Evolutionary conservation across 2,329 filamentous ascomycete genomes (phyloP), one percentile per base, ranked within the genome.

Genomic region (Lithohypha guttulata): DNA sequence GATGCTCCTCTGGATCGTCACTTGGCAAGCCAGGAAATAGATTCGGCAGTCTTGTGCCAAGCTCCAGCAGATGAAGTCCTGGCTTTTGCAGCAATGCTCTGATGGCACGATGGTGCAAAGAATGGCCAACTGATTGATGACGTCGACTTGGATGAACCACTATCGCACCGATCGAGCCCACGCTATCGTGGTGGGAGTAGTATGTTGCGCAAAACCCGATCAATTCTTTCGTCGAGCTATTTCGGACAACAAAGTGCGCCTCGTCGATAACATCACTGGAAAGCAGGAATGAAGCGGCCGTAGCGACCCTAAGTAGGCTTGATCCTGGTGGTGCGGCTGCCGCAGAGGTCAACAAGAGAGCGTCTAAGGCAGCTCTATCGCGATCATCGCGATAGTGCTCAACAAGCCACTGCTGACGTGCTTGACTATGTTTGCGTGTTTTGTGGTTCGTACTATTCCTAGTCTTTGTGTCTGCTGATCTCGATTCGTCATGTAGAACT

Each of bases 201-300:
- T 93, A 95, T 0, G 86, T 93, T 0, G 86, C 81, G 53, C 83
- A 89, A 59, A 95, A 96, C 2, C 87, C 87, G 54, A 94, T 95
- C 0, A 96, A 64, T 0, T 84, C 84, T 46, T 85, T 81, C 0
- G 87, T 96, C 58, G 83, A 93, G 62, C 84, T 93, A 57, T 95
- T 96, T 14, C 87, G 76, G 21, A 96, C 87, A 6, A 95, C 86
- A 54, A 89, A 93, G 58, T 96, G 87, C 1, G 78, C 68, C 59
- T 94, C 85, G 41, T 83, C 75, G 19, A 93, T 71, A 31, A 79
- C 73, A 1, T 74, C 66, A 50, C 78, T 77, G 47, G 71, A 74
- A 2, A 94, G 64, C 42, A 86, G 73, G 56, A 96, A 93, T 1
- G 82, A 82, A 32, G 73, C 73, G 1, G 84, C 79, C 1, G 71